phyloP scores from a whole-genome alignment of 1,284 basidiomycete species.

The Wallemia ichthyophaga region DNA sequence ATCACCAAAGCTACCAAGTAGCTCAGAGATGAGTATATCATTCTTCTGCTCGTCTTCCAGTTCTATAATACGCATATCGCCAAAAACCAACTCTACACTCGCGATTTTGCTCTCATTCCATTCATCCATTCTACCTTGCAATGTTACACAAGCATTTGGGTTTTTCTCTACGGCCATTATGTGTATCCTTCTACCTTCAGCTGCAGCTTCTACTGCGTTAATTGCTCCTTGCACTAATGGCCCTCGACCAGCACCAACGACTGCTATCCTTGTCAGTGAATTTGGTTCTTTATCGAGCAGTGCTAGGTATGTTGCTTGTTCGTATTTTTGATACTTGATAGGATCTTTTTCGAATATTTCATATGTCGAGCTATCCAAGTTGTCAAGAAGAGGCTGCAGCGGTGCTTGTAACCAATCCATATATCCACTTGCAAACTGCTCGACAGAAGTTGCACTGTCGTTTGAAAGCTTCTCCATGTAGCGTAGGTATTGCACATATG shows the following conservation, averaged over 20 bases:
- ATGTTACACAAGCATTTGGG: constrained; percentile 66
- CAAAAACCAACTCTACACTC: constrained; percentile 49
- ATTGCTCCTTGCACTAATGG: constrained; percentile 70
- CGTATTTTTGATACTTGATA: constrained; percentile 82
- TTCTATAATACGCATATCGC: constrained; percentile 66
- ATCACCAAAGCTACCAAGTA: constrained; percentile 90
- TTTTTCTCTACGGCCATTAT: constrained; percentile 92
- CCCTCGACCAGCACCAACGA: constrained; percentile 84
- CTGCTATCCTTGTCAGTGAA: constrained; percentile 40
- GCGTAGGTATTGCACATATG: constrained; percentile 68
- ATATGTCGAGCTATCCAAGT: constrained; percentile 78
- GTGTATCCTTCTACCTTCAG: constrained; percentile 23
- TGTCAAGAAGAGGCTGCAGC: constrained; percentile 88
- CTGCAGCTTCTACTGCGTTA: constrained; percentile 39
- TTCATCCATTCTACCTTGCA: constrained; percentile 54
- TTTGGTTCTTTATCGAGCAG: constrained; percentile 33
- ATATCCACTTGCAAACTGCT: constrained; percentile 71
- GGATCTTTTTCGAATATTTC: constrained; percentile 95
- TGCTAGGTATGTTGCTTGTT: constrained; percentile 67
- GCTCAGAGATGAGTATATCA: constrained; percentile 83
- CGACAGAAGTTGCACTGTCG: constrained; percentile 32
- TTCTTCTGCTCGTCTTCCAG: constrained; percentile 38
- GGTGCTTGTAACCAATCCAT: constrained; percentile 88
- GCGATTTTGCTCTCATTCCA: constrained; percentile 29
- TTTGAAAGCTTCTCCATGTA: constrained; percentile 37